Conservation (phyloP, 306 rosid genomes). For the Quercus agrifolia region DNA sequence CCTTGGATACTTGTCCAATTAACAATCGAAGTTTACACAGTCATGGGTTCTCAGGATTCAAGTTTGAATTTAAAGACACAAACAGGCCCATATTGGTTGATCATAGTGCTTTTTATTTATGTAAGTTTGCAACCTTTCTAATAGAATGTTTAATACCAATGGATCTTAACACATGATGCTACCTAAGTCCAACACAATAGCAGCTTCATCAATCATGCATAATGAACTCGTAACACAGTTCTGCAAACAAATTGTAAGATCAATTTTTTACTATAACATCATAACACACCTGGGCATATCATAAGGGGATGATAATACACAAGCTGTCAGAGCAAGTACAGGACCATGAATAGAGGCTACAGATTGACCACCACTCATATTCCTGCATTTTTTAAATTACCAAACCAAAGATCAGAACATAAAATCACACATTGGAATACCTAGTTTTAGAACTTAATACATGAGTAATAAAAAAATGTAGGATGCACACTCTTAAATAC, state of each 20-base stretch:
- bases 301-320: conserved; percentile 86
- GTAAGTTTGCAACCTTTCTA: not conserved
- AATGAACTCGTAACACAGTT: not conserved
- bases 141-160: not conserved
- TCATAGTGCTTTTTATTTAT: not conserved
- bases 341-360: conserved; percentile 86
- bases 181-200: not conserved
- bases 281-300: conserved; percentile 88
- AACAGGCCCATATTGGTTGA: not conserved
- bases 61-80: not conserved
- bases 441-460: not conserved
- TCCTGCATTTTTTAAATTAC: conserved; percentile 51
- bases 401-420: not conserved
- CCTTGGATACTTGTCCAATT: no score
- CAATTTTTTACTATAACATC: not conserved
- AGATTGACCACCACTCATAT: conserved; percentile 54
- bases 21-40: not conserved
- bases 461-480: not conserved
- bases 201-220: not conserved
- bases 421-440: not conserved
- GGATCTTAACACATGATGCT: no score
- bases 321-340: conserved; percentile 91
- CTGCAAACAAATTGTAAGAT: not conserved
- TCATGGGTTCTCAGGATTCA: not conserved
- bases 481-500: not conserved